Conservation (phyloP, 257 asterid genomes). For the Nemophila menziesii region DNA sequence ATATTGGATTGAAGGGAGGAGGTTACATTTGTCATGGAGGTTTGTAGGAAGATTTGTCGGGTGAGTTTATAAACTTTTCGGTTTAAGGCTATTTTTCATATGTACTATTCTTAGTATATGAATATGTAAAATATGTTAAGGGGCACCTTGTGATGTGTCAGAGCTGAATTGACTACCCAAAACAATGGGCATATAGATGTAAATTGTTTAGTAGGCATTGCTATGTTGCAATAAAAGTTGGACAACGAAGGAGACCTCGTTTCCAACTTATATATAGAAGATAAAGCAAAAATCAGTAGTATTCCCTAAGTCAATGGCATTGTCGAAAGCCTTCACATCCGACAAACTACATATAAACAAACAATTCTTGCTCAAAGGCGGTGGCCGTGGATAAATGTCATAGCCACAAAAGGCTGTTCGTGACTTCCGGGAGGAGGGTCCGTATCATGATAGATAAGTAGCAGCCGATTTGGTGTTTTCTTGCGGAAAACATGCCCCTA, state of each 20-base stretch:
- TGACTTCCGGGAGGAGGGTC: constrained; percentile 9
- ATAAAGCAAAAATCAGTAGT: constrained; percentile 1
- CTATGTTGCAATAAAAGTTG: constrained; percentile 17
- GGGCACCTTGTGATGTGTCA: background rate
- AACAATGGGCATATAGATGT: constrained; percentile 1
- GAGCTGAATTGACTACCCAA: constrained; percentile 6
- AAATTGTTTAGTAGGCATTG: constrained; percentile 12
- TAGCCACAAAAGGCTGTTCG: background rate
- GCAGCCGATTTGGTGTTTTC: background rate
- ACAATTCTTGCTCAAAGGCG: constrained; percentile 6
- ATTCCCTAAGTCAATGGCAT: constrained; percentile 22
- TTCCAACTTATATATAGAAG: constrained; percentile 6
- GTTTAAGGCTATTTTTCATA: too few species aligned
- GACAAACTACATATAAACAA: constrained; percentile 22
- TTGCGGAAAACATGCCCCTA: background rate
- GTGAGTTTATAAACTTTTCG: too few species aligned
- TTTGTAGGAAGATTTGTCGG: too few species aligned
- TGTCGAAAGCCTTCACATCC: constrained; percentile 9
- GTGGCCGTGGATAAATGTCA: constrained; percentile 7
- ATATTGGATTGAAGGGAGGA: too few species aligned
- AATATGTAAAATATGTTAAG: too few species aligned
- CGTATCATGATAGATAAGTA: constrained; percentile 7
- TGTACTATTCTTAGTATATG: too few species aligned
- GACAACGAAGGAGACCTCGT: constrained; percentile 19
- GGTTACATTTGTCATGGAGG: too few species aligned